Conservation (phyloP, 768 basidiomycete species). For the Mycena belliarum region DNA sequence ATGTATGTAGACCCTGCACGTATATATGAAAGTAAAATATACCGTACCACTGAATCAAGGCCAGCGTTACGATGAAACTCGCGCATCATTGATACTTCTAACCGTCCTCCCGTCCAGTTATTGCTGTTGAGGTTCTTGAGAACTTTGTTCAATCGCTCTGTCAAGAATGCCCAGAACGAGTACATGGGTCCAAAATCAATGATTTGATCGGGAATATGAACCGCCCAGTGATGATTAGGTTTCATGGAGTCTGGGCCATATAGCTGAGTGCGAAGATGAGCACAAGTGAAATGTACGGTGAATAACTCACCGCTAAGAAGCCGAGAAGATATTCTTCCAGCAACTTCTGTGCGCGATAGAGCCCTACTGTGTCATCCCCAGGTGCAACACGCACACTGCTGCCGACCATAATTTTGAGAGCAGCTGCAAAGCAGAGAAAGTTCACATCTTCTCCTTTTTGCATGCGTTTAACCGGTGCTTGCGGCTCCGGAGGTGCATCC, state of each 20-base stretch:
- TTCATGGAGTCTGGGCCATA: constrained; percentile 28
- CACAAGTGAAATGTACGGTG: too few relatives aligned
- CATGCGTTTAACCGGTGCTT: constrained; percentile 2
- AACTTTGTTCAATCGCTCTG: constrained; percentile 31
- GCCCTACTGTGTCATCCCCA: too few relatives aligned
- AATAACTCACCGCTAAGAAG: constrained; percentile 6
- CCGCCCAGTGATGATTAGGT: constrained; percentile 32
- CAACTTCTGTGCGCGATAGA: background rate
- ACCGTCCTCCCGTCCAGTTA: constrained; percentile 28
- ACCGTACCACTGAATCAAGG: constrained; percentile 19
- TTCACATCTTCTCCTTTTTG: constrained; percentile 22
- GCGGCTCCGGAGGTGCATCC: background rate
- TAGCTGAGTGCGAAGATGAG: constrained; percentile 21
- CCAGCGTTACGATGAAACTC: constrained; percentile 22
- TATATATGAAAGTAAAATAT: too few relatives aligned
- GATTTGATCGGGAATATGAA: constrained; percentile 28
- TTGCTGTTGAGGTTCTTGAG: constrained; percentile 32
- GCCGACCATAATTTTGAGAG: constrained; percentile 22
- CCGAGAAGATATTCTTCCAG: constrained; percentile 11
- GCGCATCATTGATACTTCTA: constrained; percentile 33
- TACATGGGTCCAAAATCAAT: constrained; percentile 29
- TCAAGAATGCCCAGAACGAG: constrained; percentile 31
- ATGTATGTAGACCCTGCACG: too few relatives aligned
- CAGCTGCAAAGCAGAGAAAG: constrained; percentile 20
- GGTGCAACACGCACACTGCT: constrained; percentile 7